Evolutionary conservation across 441 rosid genomes (phyloP), one percentile per base, ranked within the genome.

Genomic region (Pelargonium hybrid): DNA sequence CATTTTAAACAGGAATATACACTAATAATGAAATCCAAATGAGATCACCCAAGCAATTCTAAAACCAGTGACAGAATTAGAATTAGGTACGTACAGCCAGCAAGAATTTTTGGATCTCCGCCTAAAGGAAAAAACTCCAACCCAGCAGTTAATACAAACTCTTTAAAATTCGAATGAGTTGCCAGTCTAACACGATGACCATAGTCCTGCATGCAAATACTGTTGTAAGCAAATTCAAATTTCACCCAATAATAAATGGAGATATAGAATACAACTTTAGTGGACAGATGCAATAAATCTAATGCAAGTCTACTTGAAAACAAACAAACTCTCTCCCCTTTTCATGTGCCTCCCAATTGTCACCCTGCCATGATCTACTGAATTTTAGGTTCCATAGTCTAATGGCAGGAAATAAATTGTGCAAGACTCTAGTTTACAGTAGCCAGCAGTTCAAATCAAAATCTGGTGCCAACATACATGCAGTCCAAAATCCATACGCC

Each of bases 101-200:
- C 99, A 45, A 95, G 90, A 78, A 95, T 85, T 85, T 92, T 95
- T 10, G 99, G 99, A 79, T 95, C 99, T 78, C 99, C 98, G 0
- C 99, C 99, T 74, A 95, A 71, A 71, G 97, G 95, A 74, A 75
- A 95, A 74, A 95, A 95, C 85, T 95, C 98, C 86, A 95, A 82
- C 64, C 98, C 99, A 80, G 98, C 89, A 69, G 97, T 92, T 83
- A 95, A 75, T 78, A 95, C 96, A 84, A 95, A 95, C 76, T 95
- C 99, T 77, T 89, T 90, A 80, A 95, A 92, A 85, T 94, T 94
- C 73, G 90, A 86, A 85, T 94, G 98, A 71, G 96, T 94, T 25
- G 98, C 98, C 75, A 94, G 82, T 81, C 98, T 90, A 80, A 94
- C 98, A 54, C 98, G 90, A 84, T 94, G 98, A 39, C 98, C 98